Conservation (phyloP, 768 basidiomycete species). For the Psilocybe tampanensis region DNA sequence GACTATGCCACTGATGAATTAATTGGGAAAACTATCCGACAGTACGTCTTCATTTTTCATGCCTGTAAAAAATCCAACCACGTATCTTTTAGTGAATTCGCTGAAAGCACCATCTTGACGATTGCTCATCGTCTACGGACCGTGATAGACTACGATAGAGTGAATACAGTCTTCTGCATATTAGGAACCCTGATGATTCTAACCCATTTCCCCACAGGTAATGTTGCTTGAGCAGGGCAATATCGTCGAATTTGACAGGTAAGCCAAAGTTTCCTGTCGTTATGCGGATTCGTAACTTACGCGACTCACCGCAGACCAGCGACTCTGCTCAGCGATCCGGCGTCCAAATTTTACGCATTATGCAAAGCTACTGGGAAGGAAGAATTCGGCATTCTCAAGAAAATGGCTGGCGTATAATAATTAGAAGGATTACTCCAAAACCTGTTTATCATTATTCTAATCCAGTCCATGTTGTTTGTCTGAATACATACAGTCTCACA, state of each 20-base stretch:
- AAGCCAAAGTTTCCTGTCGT: constrained; percentile 47
- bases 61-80: constrained; percentile 50
- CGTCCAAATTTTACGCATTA: constrained; percentile 20
- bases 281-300: constrained; percentile 37
- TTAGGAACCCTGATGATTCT: neutral
- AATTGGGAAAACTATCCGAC: constrained; percentile 76
- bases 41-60: constrained; percentile 57
- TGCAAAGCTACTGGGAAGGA: constrained; percentile 24
- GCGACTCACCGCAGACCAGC: constrained; percentile 11
- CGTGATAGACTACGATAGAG: constrained; percentile 84
- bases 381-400: constrained; percentile 27
- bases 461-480: constrained; percentile 2
- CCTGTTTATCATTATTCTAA: neutral
- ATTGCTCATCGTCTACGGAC: constrained; percentile 82
- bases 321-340: constrained; percentile 15
- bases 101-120: constrained; percentile 79
- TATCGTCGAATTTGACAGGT: constrained; percentile 73
- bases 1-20: constrained; percentile 87
- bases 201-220: constrained; percentile 42
- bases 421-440: neutral
- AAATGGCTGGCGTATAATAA: constrained; percentile 54
- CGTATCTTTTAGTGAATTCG: constrained; percentile 73
- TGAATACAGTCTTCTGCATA: constrained; percentile 38
- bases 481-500: neutral
- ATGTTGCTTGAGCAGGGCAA: constrained; percentile 77